Conservation (phyloP, 371 early-diverging fungal genomes). For the Mortierella sp. region DNA sequence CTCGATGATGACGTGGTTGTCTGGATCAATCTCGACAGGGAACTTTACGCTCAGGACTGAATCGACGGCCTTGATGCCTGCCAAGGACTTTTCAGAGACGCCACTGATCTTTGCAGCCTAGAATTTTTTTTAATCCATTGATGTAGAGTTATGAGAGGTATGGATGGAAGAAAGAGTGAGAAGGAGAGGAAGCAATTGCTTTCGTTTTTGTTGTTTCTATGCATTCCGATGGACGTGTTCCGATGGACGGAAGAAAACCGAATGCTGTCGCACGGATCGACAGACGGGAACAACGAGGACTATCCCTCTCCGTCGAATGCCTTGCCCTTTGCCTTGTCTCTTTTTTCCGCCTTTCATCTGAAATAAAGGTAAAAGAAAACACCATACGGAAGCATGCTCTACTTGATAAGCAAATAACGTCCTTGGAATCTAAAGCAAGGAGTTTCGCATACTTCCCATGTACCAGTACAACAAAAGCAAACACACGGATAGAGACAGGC, state of each 20-base stretch:
- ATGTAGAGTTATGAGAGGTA: background rate
- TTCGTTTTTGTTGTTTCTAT: background rate
- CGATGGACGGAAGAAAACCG: background rate
- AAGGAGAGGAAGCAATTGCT: background rate
- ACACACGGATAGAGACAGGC: background rate
- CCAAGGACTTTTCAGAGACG: slow-evolving; percentile 75
- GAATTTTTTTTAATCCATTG: background rate
- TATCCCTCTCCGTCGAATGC: background rate
- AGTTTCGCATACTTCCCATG: background rate
- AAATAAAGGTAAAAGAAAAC: no score
- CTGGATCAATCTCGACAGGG: slow-evolving; percentile 85
- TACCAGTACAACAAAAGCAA: background rate
- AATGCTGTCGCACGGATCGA: background rate
- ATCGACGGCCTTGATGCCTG: slow-evolving; percentile 86
- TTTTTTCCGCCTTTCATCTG: no score
- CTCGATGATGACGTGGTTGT: slow-evolving; percentile 81
- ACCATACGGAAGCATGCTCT: background rate
- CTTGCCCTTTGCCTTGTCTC: background rate
- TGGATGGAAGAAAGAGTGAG: background rate
- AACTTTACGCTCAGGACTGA: slow-evolving; percentile 86
- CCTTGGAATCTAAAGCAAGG: background rate
- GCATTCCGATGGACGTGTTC: background rate
- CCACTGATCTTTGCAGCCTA: slow-evolving; percentile 80
- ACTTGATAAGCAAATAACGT: background rate
- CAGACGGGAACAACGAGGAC: background rate